These are phyloP conservation scores for Alliaria petiolata DNA, from an alignment of 345 rosid genomes.

Conservation along the genomic window DNA sequence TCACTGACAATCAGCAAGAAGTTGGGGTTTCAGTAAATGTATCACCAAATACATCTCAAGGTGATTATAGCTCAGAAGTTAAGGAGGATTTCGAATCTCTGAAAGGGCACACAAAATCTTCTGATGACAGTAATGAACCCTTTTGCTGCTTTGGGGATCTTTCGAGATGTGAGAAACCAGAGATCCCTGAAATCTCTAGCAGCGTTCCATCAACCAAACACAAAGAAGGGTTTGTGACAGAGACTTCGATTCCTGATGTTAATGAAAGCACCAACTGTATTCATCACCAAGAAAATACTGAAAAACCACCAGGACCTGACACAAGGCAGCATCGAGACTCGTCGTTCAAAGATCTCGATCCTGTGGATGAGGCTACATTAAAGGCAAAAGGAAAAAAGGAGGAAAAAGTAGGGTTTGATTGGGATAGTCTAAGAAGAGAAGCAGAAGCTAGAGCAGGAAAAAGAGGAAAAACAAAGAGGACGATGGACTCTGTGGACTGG, in stretches of 20 bases:
- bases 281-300: constrained; percentile 27
- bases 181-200: constrained; percentile 25
- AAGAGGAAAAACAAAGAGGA: constrained; percentile 52
- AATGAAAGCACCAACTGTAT: constrained; percentile 38
- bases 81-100: constrained; percentile 29
- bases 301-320: constrained; percentile 29
- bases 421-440: constrained; percentile 80
- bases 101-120: constrained; percentile 35
- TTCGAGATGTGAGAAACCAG: constrained; percentile 23
- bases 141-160: constrained; percentile 22
- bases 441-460: constrained; percentile 41
- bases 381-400: constrained; percentile 51
- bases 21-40: constrained; percentile 24
- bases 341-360: constrained; percentile 38
- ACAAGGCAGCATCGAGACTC: constrained; percentile 31
- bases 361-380: constrained; percentile 36
- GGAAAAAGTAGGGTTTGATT: constrained; percentile 49
- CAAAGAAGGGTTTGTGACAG: constrained; percentile 28
- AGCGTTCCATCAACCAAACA: constrained; percentile 17
- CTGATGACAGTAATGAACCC: constrained; percentile 30
- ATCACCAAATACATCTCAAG: too few relatives aligned
- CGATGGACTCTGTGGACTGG: constrained; percentile 87
- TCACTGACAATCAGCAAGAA: constrained; percentile 15
- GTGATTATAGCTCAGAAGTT: constrained; percentile 31
- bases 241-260: constrained; percentile 34